phyloP scores from a whole-genome alignment of 1,284 basidiomycete species.

The Tylopilus sp. region DNA sequence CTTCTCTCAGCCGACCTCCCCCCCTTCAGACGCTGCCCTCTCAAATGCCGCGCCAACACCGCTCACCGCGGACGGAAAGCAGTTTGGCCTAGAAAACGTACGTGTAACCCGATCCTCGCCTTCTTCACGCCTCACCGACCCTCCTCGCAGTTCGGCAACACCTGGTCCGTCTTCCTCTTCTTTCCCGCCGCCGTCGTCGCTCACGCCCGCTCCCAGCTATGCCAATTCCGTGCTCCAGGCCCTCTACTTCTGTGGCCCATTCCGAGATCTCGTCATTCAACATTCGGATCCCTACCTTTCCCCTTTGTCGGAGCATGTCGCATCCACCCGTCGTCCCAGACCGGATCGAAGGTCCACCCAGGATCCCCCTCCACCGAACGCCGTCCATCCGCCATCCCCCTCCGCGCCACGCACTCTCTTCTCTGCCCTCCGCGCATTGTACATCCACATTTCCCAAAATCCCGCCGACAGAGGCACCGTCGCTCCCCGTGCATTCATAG shows the following conservation, averaged over 20 bases:
- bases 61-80: conserved; percentile 63
- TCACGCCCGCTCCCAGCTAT: conserved; percentile 57
- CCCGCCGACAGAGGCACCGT: conserved; percentile 77
- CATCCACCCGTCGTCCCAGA: conserved; percentile 35
- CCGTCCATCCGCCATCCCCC: conserved; percentile 34
- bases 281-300: conserved; percentile 44
- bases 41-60: conserved; percentile 37
- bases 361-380: conserved; percentile 20
- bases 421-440: conserved; percentile 87
- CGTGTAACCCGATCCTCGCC: conserved; percentile 34
- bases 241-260: conserved; percentile 84
- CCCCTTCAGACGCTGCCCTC: conserved; percentile 29
- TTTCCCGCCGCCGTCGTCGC: conserved; percentile 1
- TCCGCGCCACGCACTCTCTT: conserved; percentile 73
- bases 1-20: conserved; percentile 29
- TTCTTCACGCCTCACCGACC: conserved; percentile 4
- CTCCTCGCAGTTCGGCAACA: conserved; percentile 69
- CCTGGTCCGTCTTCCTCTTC: conserved; percentile 50
- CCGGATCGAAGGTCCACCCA: conserved; percentile 46
- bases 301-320: conserved; percentile 11
- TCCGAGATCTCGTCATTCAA: conserved; percentile 69
- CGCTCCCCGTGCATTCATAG: conserved; percentile 83
- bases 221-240: conserved; percentile 97
- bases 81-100: conserved; percentile 92
- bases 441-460: conserved; percentile 73